Base-by-base conservation (phyloP, 2,329 filamentous ascomycete genomes). In the Penicillium sp. region DNA sequence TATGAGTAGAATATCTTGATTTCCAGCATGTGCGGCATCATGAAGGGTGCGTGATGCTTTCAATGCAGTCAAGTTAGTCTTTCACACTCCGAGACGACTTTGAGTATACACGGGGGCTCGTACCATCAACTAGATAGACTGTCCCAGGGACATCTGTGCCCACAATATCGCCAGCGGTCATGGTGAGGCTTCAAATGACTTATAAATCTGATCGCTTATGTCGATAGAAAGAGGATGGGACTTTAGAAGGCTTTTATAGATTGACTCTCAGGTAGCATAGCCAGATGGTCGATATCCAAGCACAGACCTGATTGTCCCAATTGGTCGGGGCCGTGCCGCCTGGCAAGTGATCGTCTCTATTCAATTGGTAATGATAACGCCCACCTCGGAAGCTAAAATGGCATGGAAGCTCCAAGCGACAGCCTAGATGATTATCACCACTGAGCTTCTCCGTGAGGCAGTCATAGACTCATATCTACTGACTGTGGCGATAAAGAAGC, bases 101-200 rank as follows among this genome's bases (percentile, higher is more conserved):
- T 47, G 11, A 3, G 11, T 33, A 4, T 6, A n/a, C 18, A 33
- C 31, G 9, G 31, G 14, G 16, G 6, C 14, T 31, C 27, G 31
- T 64, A 63, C 72, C 60, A 50, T 74, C 72, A 31, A 75, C 69
- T 50, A 75, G 60, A 57, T 69, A 73, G 35, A 74, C 67, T 0
- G 73, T 75, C n/a, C 71, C 72, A 18, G 73, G 72, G 13, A 75
- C 72, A 58, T 73, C 70, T 4, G 64, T 65, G 10, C 60, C 24
- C 6, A 65, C 55, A 44, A 63, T 63, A 41, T 69, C 62, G 3
- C 54, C 50, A 18, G 41, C 56, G 58, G 59, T 31, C 67, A 69
- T 68, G 18, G n/a, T 60, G 43, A 13, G 24, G 33, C 7, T 33
- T 35, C 16, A 13, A 11, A 6, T 35, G n/a, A n/a, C 37, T 6